phyloP scores from a whole-genome alignment of 2,329 filamentous ascomycete species.

The Colletotrichum sojae region DNA sequence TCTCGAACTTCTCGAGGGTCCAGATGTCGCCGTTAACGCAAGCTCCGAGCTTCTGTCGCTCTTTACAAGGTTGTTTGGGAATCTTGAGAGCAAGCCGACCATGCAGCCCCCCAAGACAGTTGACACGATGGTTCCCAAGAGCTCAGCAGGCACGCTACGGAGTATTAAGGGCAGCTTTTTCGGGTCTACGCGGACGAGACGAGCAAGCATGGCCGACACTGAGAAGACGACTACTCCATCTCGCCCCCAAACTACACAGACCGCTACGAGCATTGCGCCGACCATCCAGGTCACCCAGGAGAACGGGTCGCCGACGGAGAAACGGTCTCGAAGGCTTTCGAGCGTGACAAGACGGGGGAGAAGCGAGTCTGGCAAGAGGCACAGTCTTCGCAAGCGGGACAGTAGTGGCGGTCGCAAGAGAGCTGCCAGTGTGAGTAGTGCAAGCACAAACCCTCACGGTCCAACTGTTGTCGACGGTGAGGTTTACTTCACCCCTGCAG shows the following conservation, averaged over 20 bases:
- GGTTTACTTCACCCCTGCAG: slow-evolving; percentile 63
- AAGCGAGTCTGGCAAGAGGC: slow-evolving; percentile 64
- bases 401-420: slow-evolving; percentile 64
- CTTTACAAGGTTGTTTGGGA: slow-evolving; percentile 85
- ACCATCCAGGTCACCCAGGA: slow-evolving; percentile 84
- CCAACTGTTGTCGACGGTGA: slow-evolving; percentile 66
- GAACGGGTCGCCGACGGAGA: slow-evolving; percentile 59
- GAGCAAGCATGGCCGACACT: slow-evolving; percentile 51
- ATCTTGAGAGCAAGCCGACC: slow-evolving; percentile 61
- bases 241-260: slow-evolving; percentile 59
- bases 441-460: slow-evolving; percentile 53
- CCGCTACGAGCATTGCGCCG: slow-evolving; percentile 66
- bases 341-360: slow-evolving; percentile 54
- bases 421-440: slow-evolving; percentile 54
- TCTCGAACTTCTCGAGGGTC: slow-evolving; percentile 85
- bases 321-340: slow-evolving; percentile 52
- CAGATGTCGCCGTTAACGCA: slow-evolving; percentile 88
- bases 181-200: slow-evolving; percentile 66
- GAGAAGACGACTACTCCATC: slow-evolving; percentile 54
- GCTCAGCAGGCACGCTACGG: slow-evolving; percentile 77
- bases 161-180: slow-evolving; percentile 85
- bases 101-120: slow-evolving; percentile 58
- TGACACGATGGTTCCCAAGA: slow-evolving; percentile 71
- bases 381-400: slow-evolving; percentile 68
- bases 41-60: slow-evolving; percentile 87